phyloP scores from a whole-genome alignment of 108 stramenopile species.

The Stephanodiscus minutulus region DNA sequence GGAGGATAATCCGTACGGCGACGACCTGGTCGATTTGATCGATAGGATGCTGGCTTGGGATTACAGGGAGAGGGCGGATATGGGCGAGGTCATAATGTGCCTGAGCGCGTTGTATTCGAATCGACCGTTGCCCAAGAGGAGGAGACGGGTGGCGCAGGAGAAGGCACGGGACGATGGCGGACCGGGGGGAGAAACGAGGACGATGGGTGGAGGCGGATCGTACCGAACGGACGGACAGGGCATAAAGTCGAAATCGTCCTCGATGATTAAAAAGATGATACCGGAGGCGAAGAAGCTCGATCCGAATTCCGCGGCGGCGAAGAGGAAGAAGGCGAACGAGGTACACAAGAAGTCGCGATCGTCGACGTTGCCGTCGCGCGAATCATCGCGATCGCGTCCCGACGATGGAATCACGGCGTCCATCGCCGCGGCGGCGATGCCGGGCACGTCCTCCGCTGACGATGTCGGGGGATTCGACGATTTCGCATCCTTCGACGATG shows the following conservation, averaged over 20 bases:
- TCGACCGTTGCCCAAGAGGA: slow-evolving; percentile 73
- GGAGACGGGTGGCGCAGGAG: no score
- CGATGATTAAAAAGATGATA: slow-evolving; percentile 21
- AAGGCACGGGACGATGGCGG: no score
- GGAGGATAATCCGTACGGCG: slow-evolving; percentile 82
- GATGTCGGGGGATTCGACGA: slow-evolving; percentile 5
- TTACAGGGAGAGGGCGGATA: slow-evolving; percentile 78
- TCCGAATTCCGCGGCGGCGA: slow-evolving; percentile 82
- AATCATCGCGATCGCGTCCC: background rate
- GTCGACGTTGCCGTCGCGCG: background rate
- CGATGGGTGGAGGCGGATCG: slow-evolving; percentile 45
- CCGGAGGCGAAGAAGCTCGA: slow-evolving; percentile 75
- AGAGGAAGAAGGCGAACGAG: slow-evolving; percentile 58
- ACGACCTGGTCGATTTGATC: slow-evolving; percentile 81
- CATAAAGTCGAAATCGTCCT: slow-evolving; percentile 14
- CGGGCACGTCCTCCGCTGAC: background rate
- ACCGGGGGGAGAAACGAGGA: slow-evolving; percentile 26
- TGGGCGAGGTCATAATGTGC: slow-evolving; percentile 87
- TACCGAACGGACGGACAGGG: slow-evolving; percentile 86
- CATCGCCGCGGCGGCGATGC: slow-evolving; percentile 10
- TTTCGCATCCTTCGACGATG: slow-evolving; percentile 44
- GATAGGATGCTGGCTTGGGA: slow-evolving; percentile 86
- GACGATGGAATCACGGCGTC: background rate
- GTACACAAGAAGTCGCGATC: slow-evolving; percentile 9
- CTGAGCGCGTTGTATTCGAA: slow-evolving; percentile 79